These are phyloP conservation scores for Isatis tinctoria DNA, from an alignment of 345 rosid species.

Conservation along the genomic window DNA sequence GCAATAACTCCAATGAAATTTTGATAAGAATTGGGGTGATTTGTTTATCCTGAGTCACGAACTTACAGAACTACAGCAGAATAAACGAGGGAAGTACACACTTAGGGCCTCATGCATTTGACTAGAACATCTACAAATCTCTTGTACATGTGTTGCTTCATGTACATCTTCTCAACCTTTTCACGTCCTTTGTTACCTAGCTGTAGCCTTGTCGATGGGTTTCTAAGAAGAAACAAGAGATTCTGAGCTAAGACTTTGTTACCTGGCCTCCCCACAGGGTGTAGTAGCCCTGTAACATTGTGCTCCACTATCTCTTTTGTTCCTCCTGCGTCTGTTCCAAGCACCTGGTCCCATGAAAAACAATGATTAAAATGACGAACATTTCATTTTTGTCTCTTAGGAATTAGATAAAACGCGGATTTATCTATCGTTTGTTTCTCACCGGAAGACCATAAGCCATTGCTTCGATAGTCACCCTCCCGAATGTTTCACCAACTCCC, in stretches of 20 bases:
- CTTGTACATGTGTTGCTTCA: constrained; percentile 91
- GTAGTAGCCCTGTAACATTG: constrained; percentile 83
- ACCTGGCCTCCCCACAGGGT: constrained; percentile 72
- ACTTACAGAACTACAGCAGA: background rate
- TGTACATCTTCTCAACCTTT: constrained; percentile 57
- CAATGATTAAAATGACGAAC: background rate
- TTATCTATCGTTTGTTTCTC: constrained; percentile 20
- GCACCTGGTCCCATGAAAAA: constrained; percentile 19
- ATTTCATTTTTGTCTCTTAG: background rate
- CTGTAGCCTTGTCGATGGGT: constrained; percentile 51
- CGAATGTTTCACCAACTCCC: constrained; percentile 97
- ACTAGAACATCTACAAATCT: constrained; percentile 71
- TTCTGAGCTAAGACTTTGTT: constrained; percentile 54
- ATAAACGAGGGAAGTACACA: background rate
- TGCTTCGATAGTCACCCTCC: constrained; percentile 98
- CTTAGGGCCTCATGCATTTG: constrained; percentile 70
- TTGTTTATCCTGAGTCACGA: background rate
- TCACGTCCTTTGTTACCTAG: constrained; percentile 77
- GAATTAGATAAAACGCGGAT: background rate
- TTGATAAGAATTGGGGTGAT: constrained; percentile 6
- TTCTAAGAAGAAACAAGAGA: constrained; percentile 50
- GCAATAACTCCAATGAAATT: constrained; percentile 8
- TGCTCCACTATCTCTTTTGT: constrained; percentile 81
- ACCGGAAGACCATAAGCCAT: constrained; percentile 99
- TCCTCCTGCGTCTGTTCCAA: constrained; percentile 97